These are phyloP conservation scores for Pseudogymnoascus sp. DNA, from an alignment of 2,329 filamentous ascomycete genomes.

Conservation along the genomic window DNA sequence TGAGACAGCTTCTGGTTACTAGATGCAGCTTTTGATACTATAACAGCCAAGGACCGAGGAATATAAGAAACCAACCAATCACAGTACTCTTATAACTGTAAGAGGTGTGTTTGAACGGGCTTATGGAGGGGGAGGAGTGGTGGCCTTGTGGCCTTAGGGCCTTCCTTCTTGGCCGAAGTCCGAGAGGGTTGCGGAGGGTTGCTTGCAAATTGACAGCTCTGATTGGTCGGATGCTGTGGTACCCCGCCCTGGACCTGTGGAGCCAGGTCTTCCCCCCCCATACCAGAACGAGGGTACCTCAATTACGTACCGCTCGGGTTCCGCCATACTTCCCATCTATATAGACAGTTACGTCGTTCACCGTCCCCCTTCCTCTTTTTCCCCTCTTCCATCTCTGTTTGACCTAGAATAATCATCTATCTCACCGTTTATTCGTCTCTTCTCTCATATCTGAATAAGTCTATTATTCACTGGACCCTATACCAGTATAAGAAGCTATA, in stretches of 20 bases:
- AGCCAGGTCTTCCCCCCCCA: neutral
- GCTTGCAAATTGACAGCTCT: neutral
- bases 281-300: neutral
- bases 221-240: neutral
- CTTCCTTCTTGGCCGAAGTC: neutral
- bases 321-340: conserved; percentile 4
- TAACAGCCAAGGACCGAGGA: neutral
- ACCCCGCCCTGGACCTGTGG: neutral
- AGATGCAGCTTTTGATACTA: neutral
- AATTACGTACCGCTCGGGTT: neutral
- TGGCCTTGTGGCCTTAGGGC: neutral
- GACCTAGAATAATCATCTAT: neutral
- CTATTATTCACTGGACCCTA: neutral
- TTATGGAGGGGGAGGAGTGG: neutral
- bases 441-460: conserved; percentile 1
- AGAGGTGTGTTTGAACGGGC: neutral
- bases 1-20: neutral
- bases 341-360: conserved; percentile 2
- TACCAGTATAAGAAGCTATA: neutral
- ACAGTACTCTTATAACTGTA: neutral
- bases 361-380: neutral
- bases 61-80: neutral
- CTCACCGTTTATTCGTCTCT: neutral
- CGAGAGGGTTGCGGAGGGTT: neutral
- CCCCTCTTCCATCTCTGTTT: neutral